These are phyloP conservation scores for Peronosclerospora sorghi DNA, from an alignment of 352 stramenopile genomes.

Conservation along the genomic window DNA sequence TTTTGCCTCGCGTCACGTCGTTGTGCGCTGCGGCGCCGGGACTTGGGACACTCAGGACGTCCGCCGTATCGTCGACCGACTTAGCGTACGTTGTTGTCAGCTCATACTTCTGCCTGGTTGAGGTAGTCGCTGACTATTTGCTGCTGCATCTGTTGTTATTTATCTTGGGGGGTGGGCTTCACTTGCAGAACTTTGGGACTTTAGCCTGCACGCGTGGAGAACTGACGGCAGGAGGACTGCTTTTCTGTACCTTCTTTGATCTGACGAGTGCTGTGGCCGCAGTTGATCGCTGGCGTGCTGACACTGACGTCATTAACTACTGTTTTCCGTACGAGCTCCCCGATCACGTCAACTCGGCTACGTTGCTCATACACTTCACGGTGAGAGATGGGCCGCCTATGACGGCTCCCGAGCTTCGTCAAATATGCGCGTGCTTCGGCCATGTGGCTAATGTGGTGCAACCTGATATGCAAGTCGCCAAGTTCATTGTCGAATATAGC, in stretches of 20 bases:
- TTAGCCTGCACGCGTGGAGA: constrained; percentile 38
- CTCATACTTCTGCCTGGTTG: neutral
- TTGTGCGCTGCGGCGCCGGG: constrained; percentile 32
- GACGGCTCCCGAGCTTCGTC: constrained; percentile 34
- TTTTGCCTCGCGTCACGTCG: constrained; percentile 53
- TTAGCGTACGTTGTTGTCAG: constrained; percentile 31
- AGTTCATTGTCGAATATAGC: constrained; percentile 70
- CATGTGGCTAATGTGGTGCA: constrained; percentile 67
- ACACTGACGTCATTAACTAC: constrained; percentile 39
- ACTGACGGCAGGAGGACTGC: constrained; percentile 35
- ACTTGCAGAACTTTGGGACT: constrained; percentile 45
- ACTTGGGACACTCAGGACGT: constrained; percentile 29
- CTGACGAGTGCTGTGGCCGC: constrained; percentile 49
- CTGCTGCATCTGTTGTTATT: constrained; percentile 1
- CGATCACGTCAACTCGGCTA: constrained; percentile 54
- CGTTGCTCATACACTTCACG: constrained; percentile 34
- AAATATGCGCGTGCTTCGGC: constrained; percentile 57
- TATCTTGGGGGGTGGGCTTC: neutral
- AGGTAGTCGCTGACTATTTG: constrained; percentile 18
- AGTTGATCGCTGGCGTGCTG: constrained; percentile 37
- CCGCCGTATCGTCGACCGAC: constrained; percentile 31
- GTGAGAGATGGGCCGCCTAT: constrained; percentile 11
- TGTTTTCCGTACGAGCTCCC: constrained; percentile 57
- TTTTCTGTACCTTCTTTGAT: constrained; percentile 73
- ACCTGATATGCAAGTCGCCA: constrained; percentile 25